Conservation (phyloP, 2,329 filamentous ascomycete genomes). For the Bimuria novae-zelandiae region DNA sequence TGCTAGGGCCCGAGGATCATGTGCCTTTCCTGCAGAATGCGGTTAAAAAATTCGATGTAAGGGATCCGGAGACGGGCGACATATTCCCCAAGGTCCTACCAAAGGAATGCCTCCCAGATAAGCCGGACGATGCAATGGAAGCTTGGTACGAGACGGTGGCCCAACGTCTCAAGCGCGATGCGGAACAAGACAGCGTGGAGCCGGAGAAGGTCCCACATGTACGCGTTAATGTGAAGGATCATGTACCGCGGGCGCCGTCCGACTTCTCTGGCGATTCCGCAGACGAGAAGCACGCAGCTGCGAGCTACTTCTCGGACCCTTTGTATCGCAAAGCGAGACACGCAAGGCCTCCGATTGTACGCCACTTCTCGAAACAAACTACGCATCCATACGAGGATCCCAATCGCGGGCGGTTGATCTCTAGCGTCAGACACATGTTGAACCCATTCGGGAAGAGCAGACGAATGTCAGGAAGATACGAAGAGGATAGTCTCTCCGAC, state of each 20-base stretch:
- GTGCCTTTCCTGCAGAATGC: constrained; percentile 81
- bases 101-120: constrained; percentile 70
- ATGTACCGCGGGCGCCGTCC: constrained; percentile 33
- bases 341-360: constrained; percentile 48
- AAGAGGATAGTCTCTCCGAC: constrained; percentile 35
- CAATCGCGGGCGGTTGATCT: constrained; percentile 30
- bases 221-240: constrained; percentile 27
- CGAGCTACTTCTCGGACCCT: constrained; percentile 56
- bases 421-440: constrained; percentile 42
- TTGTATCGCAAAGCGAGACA: constrained; percentile 53
- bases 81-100: constrained; percentile 65
- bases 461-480: constrained; percentile 29
- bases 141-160: constrained; percentile 83
- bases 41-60: constrained; percentile 75
- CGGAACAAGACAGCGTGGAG: constrained; percentile 43
- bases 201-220: constrained; percentile 19
- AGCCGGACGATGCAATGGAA: constrained; percentile 79
- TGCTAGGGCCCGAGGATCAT: constrained; percentile 87
- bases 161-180: constrained; percentile 69
- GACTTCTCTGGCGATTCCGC: constrained; percentile 45
- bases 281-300: constrained; percentile 51
- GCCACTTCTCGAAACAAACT: constrained; percentile 43
- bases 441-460: constrained; percentile 38
- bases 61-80: constrained; percentile 67
- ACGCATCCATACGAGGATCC: constrained; percentile 29